Conservation (phyloP, 2,329 filamentous ascomycete genomes). For the Colletotrichum sp. region DNA sequence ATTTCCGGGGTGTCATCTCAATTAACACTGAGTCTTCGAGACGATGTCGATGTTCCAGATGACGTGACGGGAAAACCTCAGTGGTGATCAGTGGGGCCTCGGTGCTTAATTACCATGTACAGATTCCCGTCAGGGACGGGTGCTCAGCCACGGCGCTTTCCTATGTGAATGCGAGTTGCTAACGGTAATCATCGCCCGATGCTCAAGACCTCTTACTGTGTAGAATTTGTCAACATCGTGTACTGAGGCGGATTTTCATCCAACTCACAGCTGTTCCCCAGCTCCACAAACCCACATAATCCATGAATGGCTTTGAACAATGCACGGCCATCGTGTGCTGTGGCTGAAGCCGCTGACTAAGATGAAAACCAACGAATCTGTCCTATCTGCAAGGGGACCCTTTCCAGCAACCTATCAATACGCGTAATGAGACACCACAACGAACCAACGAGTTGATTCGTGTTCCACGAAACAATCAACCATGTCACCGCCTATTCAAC, state of each 20-base stretch:
- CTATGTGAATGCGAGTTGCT: background rate
- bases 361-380: background rate
- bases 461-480: background rate
- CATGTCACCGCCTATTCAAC: background rate
- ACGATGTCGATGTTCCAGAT: background rate
- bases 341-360: background rate
- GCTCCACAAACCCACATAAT: background rate
- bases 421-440: background rate
- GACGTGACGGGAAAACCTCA: background rate
- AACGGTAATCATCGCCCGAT: background rate
- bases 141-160: background rate
- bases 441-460: background rate
- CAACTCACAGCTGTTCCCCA: background rate
- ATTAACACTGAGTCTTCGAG: background rate
- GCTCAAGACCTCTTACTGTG: rapidly evolving
- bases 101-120: background rate
- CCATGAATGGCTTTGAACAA: background rate
- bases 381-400: background rate
- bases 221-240: background rate
- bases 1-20: background rate
- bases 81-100: background rate
- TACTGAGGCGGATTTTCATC: rapidly evolving
- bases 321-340: background rate
- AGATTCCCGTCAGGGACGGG: background rate
- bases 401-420: background rate